Conservation (phyloP, 1,284 basidiomycete species). For the Ceratobasidium sp. region DNA sequence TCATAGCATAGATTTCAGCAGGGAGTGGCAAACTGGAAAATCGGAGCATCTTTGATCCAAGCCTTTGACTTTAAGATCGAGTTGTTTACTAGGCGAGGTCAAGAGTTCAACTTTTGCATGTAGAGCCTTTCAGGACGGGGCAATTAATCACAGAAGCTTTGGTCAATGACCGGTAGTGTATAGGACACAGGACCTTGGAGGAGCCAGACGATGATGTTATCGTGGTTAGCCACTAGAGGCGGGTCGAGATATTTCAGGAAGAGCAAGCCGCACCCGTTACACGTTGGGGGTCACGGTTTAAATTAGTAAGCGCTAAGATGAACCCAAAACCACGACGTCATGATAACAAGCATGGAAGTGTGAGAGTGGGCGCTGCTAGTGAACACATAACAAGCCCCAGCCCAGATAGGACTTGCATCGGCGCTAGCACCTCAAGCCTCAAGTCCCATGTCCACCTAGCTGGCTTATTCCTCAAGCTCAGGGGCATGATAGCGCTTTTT, state of each 20-base stretch:
- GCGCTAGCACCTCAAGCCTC: no score
- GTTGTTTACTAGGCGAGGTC: neutral
- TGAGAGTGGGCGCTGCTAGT: no score
- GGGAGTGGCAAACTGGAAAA: neutral
- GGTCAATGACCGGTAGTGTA: neutral
- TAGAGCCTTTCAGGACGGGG: neutral
- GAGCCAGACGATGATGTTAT: neutral
- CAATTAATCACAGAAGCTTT: neutral
- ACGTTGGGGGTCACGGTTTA: no score
- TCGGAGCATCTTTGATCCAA: neutral
- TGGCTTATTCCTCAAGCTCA: no score
- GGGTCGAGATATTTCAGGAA: neutral
- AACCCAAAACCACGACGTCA: no score
- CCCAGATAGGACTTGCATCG: no score
- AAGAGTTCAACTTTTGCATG: neutral
- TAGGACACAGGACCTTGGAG: neutral
- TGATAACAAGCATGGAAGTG: no score
- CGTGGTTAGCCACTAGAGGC: neutral
- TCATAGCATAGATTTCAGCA: slow-evolving; percentile 8
- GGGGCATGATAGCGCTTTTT: no score
- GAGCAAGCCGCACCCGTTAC: neutral
- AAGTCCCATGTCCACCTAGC: no score
- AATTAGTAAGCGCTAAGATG: no score
- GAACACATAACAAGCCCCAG: no score
- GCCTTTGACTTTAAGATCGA: neutral